A percentile compares a stretch with the other conserved stretches of the same genome.
Evolutionary conservation across 108 stramenopile genomes (phyloP).

Genomic region (Epithemia pelagica): DNA sequence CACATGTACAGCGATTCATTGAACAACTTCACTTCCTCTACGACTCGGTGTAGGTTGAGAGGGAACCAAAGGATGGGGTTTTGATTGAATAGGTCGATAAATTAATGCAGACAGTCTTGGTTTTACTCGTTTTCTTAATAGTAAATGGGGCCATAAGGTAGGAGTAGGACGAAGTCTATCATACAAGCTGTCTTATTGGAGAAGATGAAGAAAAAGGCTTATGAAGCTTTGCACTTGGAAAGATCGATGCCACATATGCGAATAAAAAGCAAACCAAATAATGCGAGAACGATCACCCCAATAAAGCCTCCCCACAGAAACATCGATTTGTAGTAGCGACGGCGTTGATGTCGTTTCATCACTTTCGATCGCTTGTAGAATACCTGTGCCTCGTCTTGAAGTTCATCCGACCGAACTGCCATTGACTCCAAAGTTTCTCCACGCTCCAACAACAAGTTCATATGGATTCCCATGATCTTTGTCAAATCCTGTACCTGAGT

Average conservation of each 20-base stretch:
- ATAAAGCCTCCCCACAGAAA: background rate
- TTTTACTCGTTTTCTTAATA: no score
- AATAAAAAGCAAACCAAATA: background rate
- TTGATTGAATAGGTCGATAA: no score
- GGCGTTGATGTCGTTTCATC: conserved; percentile 1
- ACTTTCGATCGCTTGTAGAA: conserved; percentile 29
- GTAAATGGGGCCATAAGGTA: no score
- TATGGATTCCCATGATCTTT: conserved; percentile 53
- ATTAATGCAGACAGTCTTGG: no score
- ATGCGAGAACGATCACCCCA: background rate
- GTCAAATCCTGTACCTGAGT: conserved; percentile 66
- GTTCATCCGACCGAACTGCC: conserved; percentile 38
- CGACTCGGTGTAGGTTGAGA: conserved; percentile 43
- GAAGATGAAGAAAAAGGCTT: no score
- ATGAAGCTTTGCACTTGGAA: background rate
- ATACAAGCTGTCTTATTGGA: no score
- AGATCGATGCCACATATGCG: background rate
- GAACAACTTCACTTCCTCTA: conserved; percentile 86
- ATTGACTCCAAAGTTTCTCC: conserved; percentile 42
- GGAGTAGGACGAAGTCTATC: no score
- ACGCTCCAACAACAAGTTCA: conserved; percentile 50
- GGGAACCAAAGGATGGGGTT: no score
- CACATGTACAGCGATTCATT: conserved; percentile 86
- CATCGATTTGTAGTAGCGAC: background rate
- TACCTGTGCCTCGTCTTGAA: conserved; percentile 48